Evolutionary conservation across 805 yeast species (phyloP), one percentile per base, ranked within the genome.

Genomic region (Metschnikowia borealis): DNA sequence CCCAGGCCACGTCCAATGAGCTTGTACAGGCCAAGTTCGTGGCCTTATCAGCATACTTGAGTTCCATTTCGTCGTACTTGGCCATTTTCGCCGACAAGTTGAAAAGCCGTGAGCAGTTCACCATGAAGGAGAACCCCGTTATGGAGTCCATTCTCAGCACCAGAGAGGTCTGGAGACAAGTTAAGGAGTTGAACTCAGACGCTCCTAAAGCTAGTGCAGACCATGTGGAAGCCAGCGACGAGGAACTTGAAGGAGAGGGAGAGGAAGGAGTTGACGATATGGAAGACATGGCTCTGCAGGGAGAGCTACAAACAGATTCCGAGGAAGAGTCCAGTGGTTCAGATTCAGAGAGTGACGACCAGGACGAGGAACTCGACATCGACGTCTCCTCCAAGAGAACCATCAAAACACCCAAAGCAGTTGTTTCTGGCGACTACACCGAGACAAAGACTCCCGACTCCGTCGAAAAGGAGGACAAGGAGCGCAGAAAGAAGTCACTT

Each of bases 81-180:
- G 86, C 96, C 3, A 63, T 94, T 14, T 81, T 92, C 54, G 68
- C 80, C 15, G 82, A 82, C 36, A 77, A 80, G 41, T 62, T 84
- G 37, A 68, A 71, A 40, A 71, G 72, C 20, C 84, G 81, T 26
- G 85, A 82, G 46, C 72, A 76, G 3, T 79, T 83, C 53, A 64
- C 74, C 33, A 83, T 91, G 85, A 89, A 89, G 59, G 95, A 89
- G 49, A 92, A 87, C 57, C 87, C 92, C 2, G 85, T 92, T 1
- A 92, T 94, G 97, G 90, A 88, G 61, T 80, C 86, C 29, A 84
- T 92, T 33, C 71, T 92, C 48, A 83, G 86, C 47, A 77, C 94
- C 2, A 79, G 95, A 57, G 97, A 92, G 62, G 77, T 88, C 15
- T 91, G 97, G 96, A 80, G 94, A 63, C 91, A 87, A 60, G 96